Percentiles rank a stretch among this genome's conserved stretches.
phyloP scores from a whole-genome alignment of 768 basidiomycete genomes.

The Trametes gibbosa region DNA sequence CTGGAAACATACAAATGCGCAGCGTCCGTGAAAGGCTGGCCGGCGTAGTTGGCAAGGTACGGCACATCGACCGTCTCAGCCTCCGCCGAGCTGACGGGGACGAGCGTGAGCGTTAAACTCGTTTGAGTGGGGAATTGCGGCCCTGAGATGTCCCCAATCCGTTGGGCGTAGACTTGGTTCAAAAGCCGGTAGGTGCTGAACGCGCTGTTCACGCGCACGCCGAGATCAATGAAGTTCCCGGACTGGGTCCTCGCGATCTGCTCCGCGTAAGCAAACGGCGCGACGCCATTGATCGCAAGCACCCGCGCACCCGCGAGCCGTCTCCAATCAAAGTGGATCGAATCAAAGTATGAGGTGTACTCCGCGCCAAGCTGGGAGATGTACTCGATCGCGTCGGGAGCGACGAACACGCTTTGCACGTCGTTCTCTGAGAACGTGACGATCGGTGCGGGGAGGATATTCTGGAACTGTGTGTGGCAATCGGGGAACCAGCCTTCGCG shows the following conservation, averaged over 20 bases:
- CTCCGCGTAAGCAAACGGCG: constrained; percentile 55
- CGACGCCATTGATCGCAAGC: constrained; percentile 49
- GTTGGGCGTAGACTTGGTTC: constrained; percentile 48
- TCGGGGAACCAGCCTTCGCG: constrained; percentile 50
- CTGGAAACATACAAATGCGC: constrained; percentile 44
- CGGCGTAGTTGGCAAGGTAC: constrained; percentile 47
- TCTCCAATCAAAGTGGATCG: constrained; percentile 53
- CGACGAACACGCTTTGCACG: constrained; percentile 44
- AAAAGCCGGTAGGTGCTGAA: constrained; percentile 52
- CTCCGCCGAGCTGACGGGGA: constrained; percentile 44
- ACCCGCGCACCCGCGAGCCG: constrained; percentile 61
- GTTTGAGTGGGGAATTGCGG: constrained; percentile 47
- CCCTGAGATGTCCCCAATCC: constrained; percentile 55
- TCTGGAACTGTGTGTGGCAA: constrained; percentile 47
- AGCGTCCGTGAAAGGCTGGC: constrained; percentile 48
- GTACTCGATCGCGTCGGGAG: constrained; percentile 53
- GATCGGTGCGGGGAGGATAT: constrained; percentile 55
- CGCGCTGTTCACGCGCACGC: constrained; percentile 59
- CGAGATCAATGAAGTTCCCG: constrained; percentile 63
- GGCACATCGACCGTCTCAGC: constrained; percentile 52
- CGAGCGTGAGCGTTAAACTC: constrained; percentile 46
- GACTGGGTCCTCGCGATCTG: constrained; percentile 53
- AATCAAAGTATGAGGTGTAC: constrained; percentile 47
- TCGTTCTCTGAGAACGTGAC: constrained; percentile 50
- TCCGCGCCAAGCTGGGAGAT: constrained; percentile 42